Evolutionary conservation across 768 basidiomycete genomes (phyloP), one percentile per base, ranked within the genome.

Genomic region (Rhodocollybia butyracea): DNA sequence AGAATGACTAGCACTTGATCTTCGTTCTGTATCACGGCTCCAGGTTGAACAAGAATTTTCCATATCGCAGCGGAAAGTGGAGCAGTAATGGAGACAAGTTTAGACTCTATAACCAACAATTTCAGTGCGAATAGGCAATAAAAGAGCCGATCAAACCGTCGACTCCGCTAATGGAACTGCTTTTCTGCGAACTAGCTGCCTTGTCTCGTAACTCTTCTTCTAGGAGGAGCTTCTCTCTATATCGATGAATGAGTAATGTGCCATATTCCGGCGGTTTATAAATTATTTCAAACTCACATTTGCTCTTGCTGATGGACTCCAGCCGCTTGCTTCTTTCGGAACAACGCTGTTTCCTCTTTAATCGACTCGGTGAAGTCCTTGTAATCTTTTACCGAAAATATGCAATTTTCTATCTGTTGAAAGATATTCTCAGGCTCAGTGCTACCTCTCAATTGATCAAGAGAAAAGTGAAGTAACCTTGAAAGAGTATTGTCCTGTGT

Each of bases 341-440:
- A 83, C 29, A 58, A 61, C 1, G 58, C 51, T 1, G 79, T 65
- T 54, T 85, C 80, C 0, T 67, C 66, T 3, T 68, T 64, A 19
- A 84, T 74, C 0, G 69, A 68, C 3, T 68, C 59, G 2, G 74
- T 61, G 57, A 84, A 82, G 0, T 56, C 34, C 2, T 66, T 70
- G 57, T 87, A 80, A 5, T 77, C 70, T 8, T 65, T 63, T 71
- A 86, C 79, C 8, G 82, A 84, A 59, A 88, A 82, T 1, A 66
- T 69, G 0, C 72, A 71, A 3, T 73, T 66, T 59, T 86, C 77
- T 39, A 85, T 74, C 76, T 83, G 54, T 60, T 57, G 64, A n/a
- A 47, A 39, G 43, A 60, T 64, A 5, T 60, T 61, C 24, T 57
- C 58, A 42, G 61, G 64, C n/a, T n/a, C 12, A 60, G 54, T 46